Conservation (phyloP, 1,284 basidiomycete genomes). For the Cutaneotrichosporon arboriforme region DNA sequence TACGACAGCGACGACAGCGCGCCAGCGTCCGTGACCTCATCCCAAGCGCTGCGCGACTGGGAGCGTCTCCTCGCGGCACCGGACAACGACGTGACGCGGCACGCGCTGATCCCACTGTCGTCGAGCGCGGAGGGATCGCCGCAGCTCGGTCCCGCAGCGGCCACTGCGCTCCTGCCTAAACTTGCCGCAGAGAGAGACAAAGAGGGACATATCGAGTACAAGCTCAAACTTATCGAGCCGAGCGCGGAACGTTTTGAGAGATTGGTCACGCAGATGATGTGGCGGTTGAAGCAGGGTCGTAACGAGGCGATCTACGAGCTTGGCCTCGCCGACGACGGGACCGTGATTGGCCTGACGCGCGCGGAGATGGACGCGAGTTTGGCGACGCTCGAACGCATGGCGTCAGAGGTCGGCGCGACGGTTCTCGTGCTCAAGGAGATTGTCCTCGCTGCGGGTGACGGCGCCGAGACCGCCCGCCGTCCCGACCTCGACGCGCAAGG, state of each 20-base stretch:
- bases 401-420: constrained; percentile 80
- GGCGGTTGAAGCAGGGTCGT: constrained; percentile 84
- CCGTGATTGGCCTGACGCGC: constrained; percentile 70
- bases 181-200: constrained; percentile 46
- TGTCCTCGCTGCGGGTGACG: constrained; percentile 24
- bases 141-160: constrained; percentile 3
- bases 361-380: constrained; percentile 71
- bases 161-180: constrained; percentile 26
- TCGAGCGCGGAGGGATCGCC: constrained; percentile 11
- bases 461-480: constrained; percentile 13
- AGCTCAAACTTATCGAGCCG: constrained; percentile 46
- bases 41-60: constrained; percentile 38
- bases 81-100: constrained; percentile 25
- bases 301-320: constrained; percentile 90
- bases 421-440: constrained; percentile 83
- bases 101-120: constrained; percentile 31
- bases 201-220: constrained; percentile 49
- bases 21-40: not conserved
- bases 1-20: not conserved
- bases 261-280: constrained; percentile 88
- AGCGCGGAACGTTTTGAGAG: constrained; percentile 48
- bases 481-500: constrained; percentile 31
- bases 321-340: constrained; percentile 76
- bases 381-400: constrained; percentile 83
- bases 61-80: constrained; percentile 30